A percentile compares a stretch with the other conserved stretches of the same genome.
These are phyloP conservation scores for Rhodotorula sphaerocarpa DNA, from an alignment of 768 basidiomycete species.

Conservation along the genomic window DNA sequence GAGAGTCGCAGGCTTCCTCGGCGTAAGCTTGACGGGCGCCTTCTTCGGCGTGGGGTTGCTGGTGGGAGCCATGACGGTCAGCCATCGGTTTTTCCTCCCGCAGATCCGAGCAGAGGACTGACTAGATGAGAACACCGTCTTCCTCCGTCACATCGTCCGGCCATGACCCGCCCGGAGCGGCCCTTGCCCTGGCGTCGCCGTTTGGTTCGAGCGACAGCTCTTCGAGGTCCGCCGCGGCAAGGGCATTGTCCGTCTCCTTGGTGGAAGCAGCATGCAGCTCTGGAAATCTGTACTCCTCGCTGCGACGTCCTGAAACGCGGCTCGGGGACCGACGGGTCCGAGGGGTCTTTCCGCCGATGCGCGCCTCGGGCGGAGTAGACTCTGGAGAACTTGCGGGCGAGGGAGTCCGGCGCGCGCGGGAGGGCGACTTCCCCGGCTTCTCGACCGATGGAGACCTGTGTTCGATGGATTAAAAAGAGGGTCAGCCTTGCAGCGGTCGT, in stretches of 20 bases:
- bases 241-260: background rate
- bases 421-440: no score
- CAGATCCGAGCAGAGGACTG: background rate
- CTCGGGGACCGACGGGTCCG: no score
- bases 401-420: no score
- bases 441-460: no score
- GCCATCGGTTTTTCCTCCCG: no score
- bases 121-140: slow-evolving; percentile 30
- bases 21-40: slow-evolving; percentile 7
- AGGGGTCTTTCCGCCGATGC: no score
- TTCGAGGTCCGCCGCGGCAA: no score
- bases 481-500: no score
- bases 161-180: background rate
- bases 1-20: background rate
- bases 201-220: background rate
- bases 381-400: no score
- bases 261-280: background rate
- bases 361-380: no score
- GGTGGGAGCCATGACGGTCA: background rate
- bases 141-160: slow-evolving; percentile 1
- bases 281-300: background rate
- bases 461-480: no score
- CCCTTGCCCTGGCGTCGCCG: background rate
- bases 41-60: slow-evolving; percentile 30
- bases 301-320: no score